Percentiles rank a stretch among this genome's conserved stretches.
phyloP scores from a whole-genome alignment of 179 eudicot species.

The Heliamphora pulchella region DNA sequence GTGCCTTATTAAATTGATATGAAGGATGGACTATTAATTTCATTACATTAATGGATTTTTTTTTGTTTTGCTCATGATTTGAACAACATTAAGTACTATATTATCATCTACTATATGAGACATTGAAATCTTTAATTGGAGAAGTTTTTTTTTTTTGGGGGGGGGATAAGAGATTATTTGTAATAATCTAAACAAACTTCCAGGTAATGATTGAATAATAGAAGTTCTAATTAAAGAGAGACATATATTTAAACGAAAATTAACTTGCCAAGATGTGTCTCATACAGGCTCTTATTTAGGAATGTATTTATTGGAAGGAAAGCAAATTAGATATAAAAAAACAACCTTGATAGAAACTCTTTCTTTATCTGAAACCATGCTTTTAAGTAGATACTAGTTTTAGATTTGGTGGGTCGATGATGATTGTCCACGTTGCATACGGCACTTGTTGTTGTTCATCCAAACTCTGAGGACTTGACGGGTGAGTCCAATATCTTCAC shows the following conservation, averaged over 20 bases:
- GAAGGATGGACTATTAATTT: neutral
- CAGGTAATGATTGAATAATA: neutral
- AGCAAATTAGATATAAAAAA: neutral
- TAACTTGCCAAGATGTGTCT: neutral
- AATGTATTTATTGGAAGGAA: neutral
- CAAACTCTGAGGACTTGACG: constrained; percentile 5
- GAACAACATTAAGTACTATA: neutral
- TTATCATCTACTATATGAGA: neutral
- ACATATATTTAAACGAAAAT: neutral
- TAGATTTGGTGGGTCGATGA: constrained; percentile 2
- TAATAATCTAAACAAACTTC: neutral
- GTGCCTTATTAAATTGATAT: no score
- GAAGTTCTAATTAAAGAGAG: neutral
- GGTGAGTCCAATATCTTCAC: constrained; percentile 7
- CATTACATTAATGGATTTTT: no score
- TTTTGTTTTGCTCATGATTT: neutral
- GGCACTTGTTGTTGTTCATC: neutral
- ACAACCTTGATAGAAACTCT: neutral
- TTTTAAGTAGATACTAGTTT: neutral
- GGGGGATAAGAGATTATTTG: neutral
- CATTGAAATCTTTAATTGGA: neutral
- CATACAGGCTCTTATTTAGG: neutral
- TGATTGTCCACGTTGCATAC: neutral
- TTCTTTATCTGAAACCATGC: neutral
- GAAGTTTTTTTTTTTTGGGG: neutral